Conservation (phyloP, 257 asterid species). For the Agastache rugosa region DNA sequence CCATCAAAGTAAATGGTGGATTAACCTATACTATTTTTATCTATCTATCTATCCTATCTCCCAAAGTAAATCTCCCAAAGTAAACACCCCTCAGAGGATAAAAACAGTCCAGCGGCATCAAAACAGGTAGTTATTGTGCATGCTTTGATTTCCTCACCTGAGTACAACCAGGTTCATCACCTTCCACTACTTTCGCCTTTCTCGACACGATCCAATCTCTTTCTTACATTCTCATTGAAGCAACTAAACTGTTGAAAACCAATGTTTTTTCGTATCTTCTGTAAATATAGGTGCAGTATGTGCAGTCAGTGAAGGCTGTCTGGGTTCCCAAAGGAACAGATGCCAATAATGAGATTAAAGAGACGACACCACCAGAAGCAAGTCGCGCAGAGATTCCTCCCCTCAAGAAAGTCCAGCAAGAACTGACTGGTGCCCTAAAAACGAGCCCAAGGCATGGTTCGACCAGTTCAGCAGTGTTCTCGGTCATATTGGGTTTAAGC, state of each 20-base stretch:
- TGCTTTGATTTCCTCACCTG: neutral
- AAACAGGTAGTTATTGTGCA: conserved; percentile 22
- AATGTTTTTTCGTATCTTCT: neutral
- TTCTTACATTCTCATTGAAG: neutral
- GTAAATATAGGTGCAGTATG: conserved; percentile 28
- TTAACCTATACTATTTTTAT: no score
- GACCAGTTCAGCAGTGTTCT: no score
- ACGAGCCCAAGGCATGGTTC: no score
- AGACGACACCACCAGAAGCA: conserved; percentile 23
- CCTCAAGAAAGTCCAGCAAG: conserved; percentile 25
- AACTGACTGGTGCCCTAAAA: conserved; percentile 47
- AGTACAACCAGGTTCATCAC: neutral
- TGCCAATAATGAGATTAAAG: conserved; percentile 26
- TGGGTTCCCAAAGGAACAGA: conserved; percentile 13
- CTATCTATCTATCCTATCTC: no score
- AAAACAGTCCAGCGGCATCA: conserved; percentile 12
- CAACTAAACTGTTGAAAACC: neutral
- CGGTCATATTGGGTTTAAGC: no score
- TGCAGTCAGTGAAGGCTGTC: neutral
- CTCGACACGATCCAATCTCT: neutral
- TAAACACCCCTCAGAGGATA: no score
- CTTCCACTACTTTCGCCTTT: neutral
- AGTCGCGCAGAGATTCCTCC: neutral
- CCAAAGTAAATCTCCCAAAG: no score
- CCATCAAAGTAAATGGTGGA: no score